phyloP scores from a whole-genome alignment of 2,329 filamentous ascomycete genomes.

The Diaporthe destruens region DNA sequence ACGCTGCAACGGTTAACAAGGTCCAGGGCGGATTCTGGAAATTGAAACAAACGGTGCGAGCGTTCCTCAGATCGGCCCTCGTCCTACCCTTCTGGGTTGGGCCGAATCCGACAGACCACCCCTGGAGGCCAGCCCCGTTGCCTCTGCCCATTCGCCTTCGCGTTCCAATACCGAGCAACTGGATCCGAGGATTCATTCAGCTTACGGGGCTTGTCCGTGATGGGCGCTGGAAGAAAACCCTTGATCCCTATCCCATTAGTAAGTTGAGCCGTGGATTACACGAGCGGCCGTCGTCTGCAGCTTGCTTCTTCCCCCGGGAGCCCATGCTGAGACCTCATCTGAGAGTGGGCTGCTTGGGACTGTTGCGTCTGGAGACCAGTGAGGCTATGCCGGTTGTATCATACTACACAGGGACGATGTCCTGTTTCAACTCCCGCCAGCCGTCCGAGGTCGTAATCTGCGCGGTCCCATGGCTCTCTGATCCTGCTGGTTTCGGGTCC shows the following conservation, averaged over 20 bases:
- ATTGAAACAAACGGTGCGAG: constrained; percentile 37
- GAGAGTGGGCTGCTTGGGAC: constrained; percentile 25
- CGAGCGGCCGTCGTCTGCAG: constrained; percentile 27
- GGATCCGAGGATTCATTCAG: constrained; percentile 37
- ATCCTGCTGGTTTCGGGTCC: constrained; percentile 40
- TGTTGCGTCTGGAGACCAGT: constrained; percentile 26
- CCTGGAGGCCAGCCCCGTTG: constrained; percentile 30
- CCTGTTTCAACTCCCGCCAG: constrained; percentile 25
- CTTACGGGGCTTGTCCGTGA: constrained; percentile 26
- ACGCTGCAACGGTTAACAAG: constrained; percentile 22
- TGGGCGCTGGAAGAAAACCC: constrained; percentile 8
- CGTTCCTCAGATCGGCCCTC: constrained; percentile 21
- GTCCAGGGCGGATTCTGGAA: constrained; percentile 26
- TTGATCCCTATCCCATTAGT: constrained; percentile 8
- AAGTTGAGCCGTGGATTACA: constrained; percentile 23
- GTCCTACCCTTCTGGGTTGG: constrained; percentile 14
- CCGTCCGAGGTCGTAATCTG: constrained; percentile 37
- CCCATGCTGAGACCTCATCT: constrained; percentile 31
- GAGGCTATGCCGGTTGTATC: constrained; percentile 35
- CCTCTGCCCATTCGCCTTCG: constrained; percentile 7
- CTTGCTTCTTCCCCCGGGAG: constrained; percentile 21
- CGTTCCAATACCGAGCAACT: constrained; percentile 29
- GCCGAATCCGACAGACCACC: not conserved
- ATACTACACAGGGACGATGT: constrained; percentile 18
- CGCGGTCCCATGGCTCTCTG: constrained; percentile 35